Evolutionary conservation across 2,329 filamentous ascomycete species (phyloP).

Genomic region (Pyricularia sp.): DNA sequence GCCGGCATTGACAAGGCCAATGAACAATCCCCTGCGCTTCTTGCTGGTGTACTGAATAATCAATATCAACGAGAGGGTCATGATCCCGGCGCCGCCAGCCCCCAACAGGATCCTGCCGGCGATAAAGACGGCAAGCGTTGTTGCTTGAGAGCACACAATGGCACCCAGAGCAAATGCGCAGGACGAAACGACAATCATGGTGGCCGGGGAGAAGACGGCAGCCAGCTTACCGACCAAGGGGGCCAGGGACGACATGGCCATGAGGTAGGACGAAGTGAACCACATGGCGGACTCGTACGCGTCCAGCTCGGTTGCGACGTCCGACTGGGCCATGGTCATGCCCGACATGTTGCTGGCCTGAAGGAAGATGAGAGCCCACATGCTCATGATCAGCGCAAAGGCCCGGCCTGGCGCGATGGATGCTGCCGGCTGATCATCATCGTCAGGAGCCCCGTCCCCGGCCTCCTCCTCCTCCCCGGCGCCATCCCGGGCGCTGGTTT

Average conservation of each 20-base stretch:
- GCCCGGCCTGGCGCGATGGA: slow-evolving; percentile 23
- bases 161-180: slow-evolving; percentile 50
- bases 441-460: background rate
- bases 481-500: background rate
- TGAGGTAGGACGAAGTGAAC: slow-evolving; percentile 72
- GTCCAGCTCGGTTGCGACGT: slow-evolving; percentile 65
- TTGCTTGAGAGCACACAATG: slow-evolving; percentile 53
- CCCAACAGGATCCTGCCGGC: slow-evolving; percentile 60
- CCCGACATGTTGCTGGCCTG: slow-evolving; percentile 67
- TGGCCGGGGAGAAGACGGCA: slow-evolving; percentile 61
- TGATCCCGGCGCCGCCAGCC: slow-evolving; percentile 59
- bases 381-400: slow-evolving; percentile 38
- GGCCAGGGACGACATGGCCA: slow-evolving; percentile 50
- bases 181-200: slow-evolving; percentile 54
- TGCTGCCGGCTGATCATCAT: slow-evolving; percentile 4
- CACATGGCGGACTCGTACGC: slow-evolving; percentile 66
- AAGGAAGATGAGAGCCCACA: slow-evolving; percentile 49
- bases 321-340: slow-evolving; percentile 71
- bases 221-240: slow-evolving; percentile 65
- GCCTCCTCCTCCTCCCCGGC: background rate
- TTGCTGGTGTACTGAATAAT: slow-evolving; percentile 64
- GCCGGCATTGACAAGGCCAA: slow-evolving; percentile 64
- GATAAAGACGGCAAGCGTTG: slow-evolving; percentile 53
- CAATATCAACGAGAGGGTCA: slow-evolving; percentile 66
- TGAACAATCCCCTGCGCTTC: slow-evolving; percentile 59